phyloP scores from a whole-genome alignment of 306 rosid species.

The Prunus mira region DNA sequence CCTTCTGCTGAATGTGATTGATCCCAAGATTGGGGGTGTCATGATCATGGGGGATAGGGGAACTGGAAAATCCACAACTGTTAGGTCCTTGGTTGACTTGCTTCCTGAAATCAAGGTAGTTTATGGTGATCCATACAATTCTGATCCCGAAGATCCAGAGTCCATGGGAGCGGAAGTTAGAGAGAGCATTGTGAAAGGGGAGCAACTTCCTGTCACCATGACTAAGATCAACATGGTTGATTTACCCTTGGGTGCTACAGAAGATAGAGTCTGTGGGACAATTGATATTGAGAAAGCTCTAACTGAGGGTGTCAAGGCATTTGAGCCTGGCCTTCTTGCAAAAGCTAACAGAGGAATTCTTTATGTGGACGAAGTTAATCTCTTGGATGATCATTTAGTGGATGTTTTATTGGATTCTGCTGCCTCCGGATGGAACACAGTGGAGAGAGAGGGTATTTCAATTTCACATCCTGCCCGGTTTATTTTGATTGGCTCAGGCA shows the following conservation, averaged over 20 bases:
- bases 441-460: conserved; percentile 95
- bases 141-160: conserved; percentile 94
- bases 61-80: conserved; percentile 87
- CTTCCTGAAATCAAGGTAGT: conserved; percentile 88
- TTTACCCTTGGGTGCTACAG: conserved; percentile 92
- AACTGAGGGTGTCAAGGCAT: conserved; percentile 91
- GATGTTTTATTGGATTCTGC: conserved; percentile 95
- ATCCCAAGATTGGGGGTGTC: conserved; percentile 94
- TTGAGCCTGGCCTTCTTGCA: conserved; percentile 91
- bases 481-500: conserved; percentile 89
- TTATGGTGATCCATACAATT: conserved; percentile 85
- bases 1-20: conserved; percentile 87
- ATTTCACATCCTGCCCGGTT: conserved; percentile 94
- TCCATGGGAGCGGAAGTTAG: conserved; percentile 85
- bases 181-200: conserved; percentile 63
- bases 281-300: conserved; percentile 96
- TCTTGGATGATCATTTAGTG: conserved; percentile 90
- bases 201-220: conserved; percentile 50
- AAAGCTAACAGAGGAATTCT: conserved; percentile 96
- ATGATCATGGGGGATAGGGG: conserved; percentile 99
- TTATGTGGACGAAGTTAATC: conserved; percentile 93
- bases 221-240: conserved; percentile 95
- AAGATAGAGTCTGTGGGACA: conserved; percentile 95
- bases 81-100: conserved; percentile 84
- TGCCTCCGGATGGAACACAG: conserved; percentile 99